A percentile compares a stretch with the other conserved stretches of the same genome.
Conservation (phyloP, 257 asterid species). For the Paulownia fortunei region DNA sequence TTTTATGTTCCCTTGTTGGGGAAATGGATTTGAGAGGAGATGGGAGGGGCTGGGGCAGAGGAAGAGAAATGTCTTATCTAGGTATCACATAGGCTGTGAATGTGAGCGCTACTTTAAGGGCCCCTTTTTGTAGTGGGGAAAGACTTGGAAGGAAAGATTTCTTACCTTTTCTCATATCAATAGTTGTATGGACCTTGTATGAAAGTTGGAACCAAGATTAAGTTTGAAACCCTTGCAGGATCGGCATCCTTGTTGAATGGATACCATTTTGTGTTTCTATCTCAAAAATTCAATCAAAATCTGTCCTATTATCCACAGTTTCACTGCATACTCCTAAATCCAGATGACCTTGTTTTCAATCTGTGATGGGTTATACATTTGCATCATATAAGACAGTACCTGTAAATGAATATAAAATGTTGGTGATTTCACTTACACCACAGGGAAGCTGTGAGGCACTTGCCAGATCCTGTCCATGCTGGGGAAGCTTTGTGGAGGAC, state of each 20-base stretch:
- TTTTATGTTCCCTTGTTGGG: neutral
- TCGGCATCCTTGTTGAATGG: neutral
- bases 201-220: neutral
- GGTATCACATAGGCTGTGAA: neutral
- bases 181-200: no score
- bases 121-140: neutral
- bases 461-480: slow-evolving; percentile 73
- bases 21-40: neutral
- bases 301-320: neutral
- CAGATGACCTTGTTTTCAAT: neutral
- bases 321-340: neutral
- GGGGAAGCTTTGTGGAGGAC: slow-evolving; percentile 65
- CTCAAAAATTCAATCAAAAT: no score
- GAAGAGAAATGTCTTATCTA: neutral
- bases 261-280: neutral
- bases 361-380: neutral
- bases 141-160: no score
- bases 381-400: neutral
- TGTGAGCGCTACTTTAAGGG: neutral
- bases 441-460: slow-evolving; percentile 93
- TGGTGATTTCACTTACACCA: neutral
- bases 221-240: neutral
- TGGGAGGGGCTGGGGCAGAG: neutral
- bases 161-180: neutral
- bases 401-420: neutral